phyloP scores from a whole-genome alignment of 2,329 filamentous ascomycete genomes.

The Trichoderma hamatum region DNA sequence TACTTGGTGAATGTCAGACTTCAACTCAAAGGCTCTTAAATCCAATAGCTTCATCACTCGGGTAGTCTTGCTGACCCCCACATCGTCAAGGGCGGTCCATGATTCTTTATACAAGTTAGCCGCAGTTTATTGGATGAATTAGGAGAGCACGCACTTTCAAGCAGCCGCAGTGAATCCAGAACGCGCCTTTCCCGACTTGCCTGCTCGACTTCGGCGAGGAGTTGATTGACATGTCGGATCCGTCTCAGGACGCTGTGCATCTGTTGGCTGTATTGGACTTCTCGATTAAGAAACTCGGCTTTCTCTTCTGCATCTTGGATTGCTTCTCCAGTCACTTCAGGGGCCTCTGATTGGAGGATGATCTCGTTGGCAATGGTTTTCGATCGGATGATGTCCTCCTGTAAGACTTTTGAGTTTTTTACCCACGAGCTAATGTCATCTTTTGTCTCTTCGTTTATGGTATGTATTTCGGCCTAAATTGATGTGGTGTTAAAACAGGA shows the following conservation, averaged over 20 bases:
- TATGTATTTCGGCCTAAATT: slow-evolving; percentile 64
- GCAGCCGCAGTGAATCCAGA: slow-evolving; percentile 58
- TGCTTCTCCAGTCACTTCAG: slow-evolving; percentile 55
- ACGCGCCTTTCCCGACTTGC: slow-evolving; percentile 58
- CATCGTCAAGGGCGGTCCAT: slow-evolving; percentile 59
- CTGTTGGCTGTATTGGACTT: slow-evolving; percentile 62
- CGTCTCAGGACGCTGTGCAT: slow-evolving; percentile 54
- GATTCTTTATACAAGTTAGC: slow-evolving; percentile 48
- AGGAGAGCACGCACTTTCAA: slow-evolving; percentile 52
- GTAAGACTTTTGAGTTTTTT: slow-evolving; percentile 77
- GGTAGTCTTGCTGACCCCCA: slow-evolving; percentile 64
- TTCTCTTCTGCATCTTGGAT: slow-evolving; percentile 58
- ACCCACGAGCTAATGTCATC: slow-evolving; percentile 87
- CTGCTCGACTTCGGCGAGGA: slow-evolving; percentile 64
- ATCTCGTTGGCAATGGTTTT: slow-evolving; percentile 81
- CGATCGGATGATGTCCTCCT: slow-evolving; percentile 81
- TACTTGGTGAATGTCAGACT: slow-evolving; percentile 65
- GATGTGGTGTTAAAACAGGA: background rate
- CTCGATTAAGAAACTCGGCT: slow-evolving; percentile 59
- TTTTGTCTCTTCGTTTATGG: slow-evolving; percentile 74
- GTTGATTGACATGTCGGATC: slow-evolving; percentile 60
- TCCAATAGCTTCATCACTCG: slow-evolving; percentile 67
- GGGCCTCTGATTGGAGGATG: slow-evolving; percentile 71
- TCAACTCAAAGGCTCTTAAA: slow-evolving; percentile 66
- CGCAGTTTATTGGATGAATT: background rate